These are phyloP conservation scores for Cyclotella cryptica DNA, from an alignment of 108 stramenopile species.

Conservation along the genomic window DNA sequence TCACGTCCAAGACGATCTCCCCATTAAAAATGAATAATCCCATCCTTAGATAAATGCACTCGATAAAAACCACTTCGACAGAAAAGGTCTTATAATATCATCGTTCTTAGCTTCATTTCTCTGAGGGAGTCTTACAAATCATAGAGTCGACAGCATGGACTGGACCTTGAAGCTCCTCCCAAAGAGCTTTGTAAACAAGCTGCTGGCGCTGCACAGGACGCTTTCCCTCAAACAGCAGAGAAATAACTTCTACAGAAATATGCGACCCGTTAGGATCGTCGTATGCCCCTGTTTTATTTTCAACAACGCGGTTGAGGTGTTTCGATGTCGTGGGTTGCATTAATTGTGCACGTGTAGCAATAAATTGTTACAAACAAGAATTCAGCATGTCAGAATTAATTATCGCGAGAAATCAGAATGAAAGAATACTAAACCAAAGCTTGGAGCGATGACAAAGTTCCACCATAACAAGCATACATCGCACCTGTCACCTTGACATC, in stretches of 20 bases:
- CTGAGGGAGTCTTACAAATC: constrained; percentile 90
- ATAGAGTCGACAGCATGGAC: constrained; percentile 94
- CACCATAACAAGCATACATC: constrained; percentile 11
- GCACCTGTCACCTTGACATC: constrained; percentile 82
- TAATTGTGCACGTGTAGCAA: background rate
- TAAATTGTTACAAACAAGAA: constrained; percentile 7
- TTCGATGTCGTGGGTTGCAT: background rate
- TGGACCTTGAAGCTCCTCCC: constrained; percentile 90
- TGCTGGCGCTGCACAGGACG: constrained; percentile 88
- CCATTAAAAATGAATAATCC: too few species aligned
- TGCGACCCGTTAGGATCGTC: constrained; percentile 95
- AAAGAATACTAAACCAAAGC: background rate
- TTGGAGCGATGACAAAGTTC: background rate
- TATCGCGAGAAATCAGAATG: background rate
- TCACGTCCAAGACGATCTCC: too few species aligned
- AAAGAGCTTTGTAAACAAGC: constrained; percentile 94
- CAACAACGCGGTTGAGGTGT: background rate
- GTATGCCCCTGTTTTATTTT: constrained; percentile 56
- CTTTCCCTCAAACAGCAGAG: constrained; percentile 83
- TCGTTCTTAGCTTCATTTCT: constrained; percentile 24
- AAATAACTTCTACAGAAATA: constrained; percentile 86
- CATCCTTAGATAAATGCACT: too few species aligned
- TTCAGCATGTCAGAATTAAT: too few species aligned
- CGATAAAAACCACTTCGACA: too few species aligned
- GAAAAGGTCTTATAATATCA: too few species aligned